phyloP scores from a whole-genome alignment of 345 rosid species.

The Acer yangbiense region DNA sequence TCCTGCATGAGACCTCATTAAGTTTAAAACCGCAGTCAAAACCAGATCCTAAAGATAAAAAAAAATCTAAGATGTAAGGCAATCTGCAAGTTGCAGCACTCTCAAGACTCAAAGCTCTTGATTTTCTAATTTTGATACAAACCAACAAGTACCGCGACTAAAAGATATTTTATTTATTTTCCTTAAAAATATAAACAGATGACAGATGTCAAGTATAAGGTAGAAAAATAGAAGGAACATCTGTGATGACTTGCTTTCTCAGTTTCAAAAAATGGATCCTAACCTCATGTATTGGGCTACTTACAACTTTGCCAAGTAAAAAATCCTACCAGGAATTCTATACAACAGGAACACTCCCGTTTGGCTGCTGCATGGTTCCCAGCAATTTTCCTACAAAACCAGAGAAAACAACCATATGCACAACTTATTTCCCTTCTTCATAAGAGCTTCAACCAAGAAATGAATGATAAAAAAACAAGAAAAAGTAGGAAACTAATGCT shows the following conservation, averaged over 20 bases:
- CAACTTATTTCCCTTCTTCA: slow-evolving; percentile 4
- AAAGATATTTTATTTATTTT: slow-evolving; percentile 28
- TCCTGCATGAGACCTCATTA: not conserved
- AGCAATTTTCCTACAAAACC: slow-evolving; percentile 41
- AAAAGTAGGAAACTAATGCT: not conserved
- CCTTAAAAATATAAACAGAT: slow-evolving; percentile 29
- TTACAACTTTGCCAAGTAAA: slow-evolving; percentile 33
- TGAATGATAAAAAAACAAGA: not conserved
- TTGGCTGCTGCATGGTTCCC: slow-evolving; percentile 42
- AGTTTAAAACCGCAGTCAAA: not conserved
- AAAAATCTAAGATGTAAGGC: not conserved
- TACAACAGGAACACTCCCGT: slow-evolving; percentile 54
- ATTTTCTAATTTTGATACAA: not conserved
- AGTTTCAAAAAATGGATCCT: slow-evolving; percentile 43
- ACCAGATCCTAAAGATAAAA: not conserved
- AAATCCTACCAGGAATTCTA: slow-evolving; percentile 34
- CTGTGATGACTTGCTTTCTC: slow-evolving; percentile 20
- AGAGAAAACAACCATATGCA: slow-evolving; percentile 2
- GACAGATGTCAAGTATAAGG: slow-evolving; percentile 17
- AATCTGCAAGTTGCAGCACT: not conserved
- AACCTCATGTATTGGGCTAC: slow-evolving; percentile 42
- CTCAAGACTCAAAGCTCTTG: not conserved
- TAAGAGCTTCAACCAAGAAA: not conserved
- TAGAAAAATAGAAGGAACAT: slow-evolving; percentile 31
- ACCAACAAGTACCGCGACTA: not conserved